phyloP scores from a whole-genome alignment of 78 protist species.

The Pelomyxa schiedti region DNA sequence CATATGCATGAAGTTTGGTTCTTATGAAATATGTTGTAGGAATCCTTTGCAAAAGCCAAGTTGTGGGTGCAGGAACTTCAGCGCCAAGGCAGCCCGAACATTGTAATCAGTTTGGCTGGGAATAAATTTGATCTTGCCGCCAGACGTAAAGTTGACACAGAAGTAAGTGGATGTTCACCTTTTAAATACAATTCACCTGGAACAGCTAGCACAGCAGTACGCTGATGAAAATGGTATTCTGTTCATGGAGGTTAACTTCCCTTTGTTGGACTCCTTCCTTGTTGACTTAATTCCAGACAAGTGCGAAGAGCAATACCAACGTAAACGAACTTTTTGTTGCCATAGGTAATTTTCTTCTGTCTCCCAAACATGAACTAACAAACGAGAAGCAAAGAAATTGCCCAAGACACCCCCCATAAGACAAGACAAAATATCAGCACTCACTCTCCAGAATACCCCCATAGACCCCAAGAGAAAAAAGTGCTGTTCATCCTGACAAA shows the following conservation, averaged over 20 bases:
- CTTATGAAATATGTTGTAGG: neutral
- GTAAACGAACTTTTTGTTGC: constrained; percentile 83
- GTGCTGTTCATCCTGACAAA: too few relatives aligned
- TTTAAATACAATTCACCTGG: neutral
- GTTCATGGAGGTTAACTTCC: constrained; percentile 91
- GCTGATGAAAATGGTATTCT: constrained; percentile 68
- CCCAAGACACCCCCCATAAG: too few relatives aligned
- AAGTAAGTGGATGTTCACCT: constrained; percentile 17
- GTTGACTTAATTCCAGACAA: too few relatives aligned
- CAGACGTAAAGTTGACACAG: constrained; percentile 56
- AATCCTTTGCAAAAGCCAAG: constrained; percentile 77
- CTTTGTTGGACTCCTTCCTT: too few relatives aligned
- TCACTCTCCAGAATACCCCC: too few relatives aligned
- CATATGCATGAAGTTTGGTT: too few relatives aligned
- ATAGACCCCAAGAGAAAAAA: too few relatives aligned
- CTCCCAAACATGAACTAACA: neutral
- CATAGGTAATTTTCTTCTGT: constrained; percentile 41
- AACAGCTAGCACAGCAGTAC: constrained; percentile 61
- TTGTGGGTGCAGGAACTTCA: constrained; percentile 93
- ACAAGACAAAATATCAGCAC: too few relatives aligned
- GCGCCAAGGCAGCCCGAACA: constrained; percentile 86
- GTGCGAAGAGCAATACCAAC: constrained; percentile 81
- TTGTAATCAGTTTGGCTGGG: constrained; percentile 91
- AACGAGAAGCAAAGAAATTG: too few relatives aligned
- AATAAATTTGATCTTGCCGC: constrained; percentile 90